Evolutionary conservation across 495 filamentous ascomycete genomes (phyloP).

Genomic region (Xanthoparmelia taractica): DNA sequence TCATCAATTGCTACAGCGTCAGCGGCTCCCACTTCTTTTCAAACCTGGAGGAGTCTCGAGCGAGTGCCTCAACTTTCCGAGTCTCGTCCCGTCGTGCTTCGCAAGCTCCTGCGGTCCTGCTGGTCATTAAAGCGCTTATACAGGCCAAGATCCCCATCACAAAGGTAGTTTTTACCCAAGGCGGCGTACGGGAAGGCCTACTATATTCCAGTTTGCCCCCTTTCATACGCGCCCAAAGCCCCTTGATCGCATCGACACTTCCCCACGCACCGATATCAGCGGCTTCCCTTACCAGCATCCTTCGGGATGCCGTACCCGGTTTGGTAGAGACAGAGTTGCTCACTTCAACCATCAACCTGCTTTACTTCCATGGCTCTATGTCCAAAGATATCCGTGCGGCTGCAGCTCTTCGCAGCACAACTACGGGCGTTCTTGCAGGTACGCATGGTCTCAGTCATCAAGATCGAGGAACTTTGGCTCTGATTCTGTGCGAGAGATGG

Average conservation of each 20-base stretch:
- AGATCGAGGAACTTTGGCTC: conserved; percentile 59
- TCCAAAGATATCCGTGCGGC: conserved; percentile 50
- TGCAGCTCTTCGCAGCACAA: conserved; percentile 64
- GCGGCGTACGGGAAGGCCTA: conserved; percentile 76
- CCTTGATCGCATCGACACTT: conserved; percentile 53
- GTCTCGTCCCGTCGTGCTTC: conserved; percentile 71
- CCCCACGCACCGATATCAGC: conserved; percentile 42
- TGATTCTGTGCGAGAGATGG: conserved; percentile 72
- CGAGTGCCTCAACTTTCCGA: conserved; percentile 52
- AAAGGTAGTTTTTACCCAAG: conserved; percentile 73
- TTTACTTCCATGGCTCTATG: conserved; percentile 44
- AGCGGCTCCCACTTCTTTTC: conserved; percentile 50
- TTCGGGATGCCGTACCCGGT: conserved; percentile 40
- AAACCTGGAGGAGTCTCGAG: conserved; percentile 33
- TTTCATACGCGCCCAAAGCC: conserved; percentile 52
- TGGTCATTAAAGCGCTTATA: conserved; percentile 65
- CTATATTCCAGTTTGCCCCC: conserved; percentile 59
- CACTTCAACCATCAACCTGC: conserved; percentile 36
- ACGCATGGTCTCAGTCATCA: conserved; percentile 67
- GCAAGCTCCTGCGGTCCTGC: conserved; percentile 78
- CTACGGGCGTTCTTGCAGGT: conserved; percentile 55
- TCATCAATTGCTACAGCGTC: conserved; percentile 74
- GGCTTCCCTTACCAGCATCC: conserved; percentile 33
- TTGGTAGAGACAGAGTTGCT: conserved; percentile 29
- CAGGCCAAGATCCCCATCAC: conserved; percentile 48